Conservation (phyloP, 2,329 filamentous ascomycete genomes). For the Chalaropsis thielavioides region DNA sequence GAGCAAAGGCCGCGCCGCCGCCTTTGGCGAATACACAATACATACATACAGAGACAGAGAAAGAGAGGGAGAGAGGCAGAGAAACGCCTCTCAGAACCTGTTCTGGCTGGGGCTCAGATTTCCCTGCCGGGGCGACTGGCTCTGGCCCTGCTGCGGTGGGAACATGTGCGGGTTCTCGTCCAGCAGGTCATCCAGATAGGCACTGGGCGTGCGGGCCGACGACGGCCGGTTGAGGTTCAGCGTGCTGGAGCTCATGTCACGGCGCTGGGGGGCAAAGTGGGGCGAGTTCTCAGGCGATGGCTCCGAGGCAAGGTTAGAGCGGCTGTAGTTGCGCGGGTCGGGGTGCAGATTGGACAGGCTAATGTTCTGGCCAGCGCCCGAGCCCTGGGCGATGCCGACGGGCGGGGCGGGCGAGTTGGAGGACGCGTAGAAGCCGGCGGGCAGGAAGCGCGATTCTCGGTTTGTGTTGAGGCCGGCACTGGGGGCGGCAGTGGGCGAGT, state of each 20-base stretch:
- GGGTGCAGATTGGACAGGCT: slow-evolving; percentile 47
- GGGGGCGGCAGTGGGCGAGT: slow-evolving; percentile 73
- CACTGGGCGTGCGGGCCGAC: slow-evolving; percentile 57
- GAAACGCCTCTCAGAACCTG: not conserved
- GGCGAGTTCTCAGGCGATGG: slow-evolving; percentile 54
- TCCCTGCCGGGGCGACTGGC: slow-evolving; percentile 4
- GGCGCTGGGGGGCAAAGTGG: slow-evolving; percentile 31
- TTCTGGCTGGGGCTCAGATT: slow-evolving; percentile 1
- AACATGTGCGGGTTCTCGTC: slow-evolving; percentile 51
- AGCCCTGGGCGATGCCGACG: slow-evolving; percentile 26
- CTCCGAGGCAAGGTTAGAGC: slow-evolving; percentile 29
- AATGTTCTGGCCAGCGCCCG: slow-evolving; percentile 33
- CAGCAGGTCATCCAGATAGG: slow-evolving; percentile 79
- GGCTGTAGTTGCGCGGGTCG: slow-evolving; percentile 36
- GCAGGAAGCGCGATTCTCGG: slow-evolving; percentile 68
- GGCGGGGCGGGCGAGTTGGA: slow-evolving; percentile 37
- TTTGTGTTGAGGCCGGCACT: slow-evolving; percentile 47
- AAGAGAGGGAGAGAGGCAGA: no score
- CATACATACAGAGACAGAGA: no score
- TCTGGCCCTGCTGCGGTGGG: slow-evolving; percentile 23
- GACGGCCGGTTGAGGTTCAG: slow-evolving; percentile 49
- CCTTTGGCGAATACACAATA: no score
- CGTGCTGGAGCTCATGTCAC: slow-evolving; percentile 47
- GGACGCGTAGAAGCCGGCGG: slow-evolving; percentile 80
- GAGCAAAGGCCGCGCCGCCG: no score